Percentiles rank a stretch among this genome's conserved stretches.
phyloP scores from a whole-genome alignment of 2,329 filamentous ascomycete genomes.

The Fusarium floridanum region DNA sequence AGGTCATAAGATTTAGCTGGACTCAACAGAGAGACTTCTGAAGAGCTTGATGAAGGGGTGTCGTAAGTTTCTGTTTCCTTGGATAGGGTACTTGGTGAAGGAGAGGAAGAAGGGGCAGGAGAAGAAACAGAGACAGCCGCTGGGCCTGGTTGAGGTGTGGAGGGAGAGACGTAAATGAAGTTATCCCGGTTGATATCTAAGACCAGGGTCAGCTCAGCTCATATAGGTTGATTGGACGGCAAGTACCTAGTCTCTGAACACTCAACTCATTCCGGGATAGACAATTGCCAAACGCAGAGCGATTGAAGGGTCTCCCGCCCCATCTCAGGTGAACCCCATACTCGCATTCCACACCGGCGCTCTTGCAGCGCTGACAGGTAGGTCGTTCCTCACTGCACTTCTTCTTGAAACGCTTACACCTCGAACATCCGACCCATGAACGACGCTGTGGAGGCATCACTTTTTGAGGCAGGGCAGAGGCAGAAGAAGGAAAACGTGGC shows the following conservation, averaged over 20 bases:
- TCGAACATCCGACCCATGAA: conserved; percentile 38
- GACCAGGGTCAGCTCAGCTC: background rate
- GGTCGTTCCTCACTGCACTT: conserved; percentile 37
- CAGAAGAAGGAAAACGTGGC: background rate
- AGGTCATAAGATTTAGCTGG: conserved; percentile 2
- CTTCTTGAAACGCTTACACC: conserved; percentile 41
- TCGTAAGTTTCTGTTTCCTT: background rate
- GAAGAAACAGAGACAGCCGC: background rate
- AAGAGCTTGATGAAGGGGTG: background rate
- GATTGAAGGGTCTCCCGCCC: conserved; percentile 34
- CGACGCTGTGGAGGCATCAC: conserved; percentile 39
- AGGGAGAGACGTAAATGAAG: conserved; percentile 36
- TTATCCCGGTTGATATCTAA: conserved; percentile 35
- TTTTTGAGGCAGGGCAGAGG: background rate
- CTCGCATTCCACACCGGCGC: conserved; percentile 31
- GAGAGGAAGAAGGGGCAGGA: background rate
- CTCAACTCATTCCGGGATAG: conserved; percentile 31
- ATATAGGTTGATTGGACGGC: background rate
- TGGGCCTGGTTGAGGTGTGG: conserved; percentile 12
- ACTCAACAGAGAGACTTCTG: background rate
- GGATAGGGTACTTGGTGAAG: background rate
- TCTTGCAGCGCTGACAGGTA: conserved; percentile 30
- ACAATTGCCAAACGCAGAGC: conserved; percentile 34
- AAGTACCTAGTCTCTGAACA: conserved; percentile 25
- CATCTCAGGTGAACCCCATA: conserved; percentile 35